phyloP scores from a whole-genome alignment of 345 rosid genomes.

The Eucalyptus globulus region DNA sequence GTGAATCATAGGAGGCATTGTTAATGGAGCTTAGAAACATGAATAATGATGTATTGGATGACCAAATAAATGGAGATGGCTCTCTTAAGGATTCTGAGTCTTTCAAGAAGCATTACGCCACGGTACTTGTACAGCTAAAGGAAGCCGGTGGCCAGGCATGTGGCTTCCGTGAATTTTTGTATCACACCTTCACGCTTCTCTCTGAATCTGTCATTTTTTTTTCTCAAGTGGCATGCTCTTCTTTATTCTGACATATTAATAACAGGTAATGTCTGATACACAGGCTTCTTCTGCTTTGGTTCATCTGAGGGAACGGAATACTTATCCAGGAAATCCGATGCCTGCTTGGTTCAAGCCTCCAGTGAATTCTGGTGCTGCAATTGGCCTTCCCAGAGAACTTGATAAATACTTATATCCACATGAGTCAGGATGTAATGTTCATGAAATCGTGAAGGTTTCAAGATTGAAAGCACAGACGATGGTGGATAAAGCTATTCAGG shows the following conservation, averaged over 20 bases:
- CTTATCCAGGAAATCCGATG: slow-evolving; percentile 9
- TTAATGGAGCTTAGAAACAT: slow-evolving; percentile 26
- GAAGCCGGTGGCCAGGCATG: slow-evolving; percentile 49
- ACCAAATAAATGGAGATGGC: slow-evolving; percentile 14
- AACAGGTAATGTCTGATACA: background rate
- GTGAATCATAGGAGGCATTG: slow-evolving; percentile 15
- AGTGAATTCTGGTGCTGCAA: slow-evolving; percentile 5
- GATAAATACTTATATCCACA: slow-evolving; percentile 18
- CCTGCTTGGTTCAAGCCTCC: slow-evolving; percentile 31
- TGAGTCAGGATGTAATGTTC: slow-evolving; percentile 56
- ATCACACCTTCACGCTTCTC: background rate
- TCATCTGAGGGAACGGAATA: slow-evolving; percentile 19
- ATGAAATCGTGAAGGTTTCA: slow-evolving; percentile 61
- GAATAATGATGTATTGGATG: slow-evolving; percentile 19
- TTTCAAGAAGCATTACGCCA: slow-evolving; percentile 32
- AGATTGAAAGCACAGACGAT: slow-evolving; percentile 57
- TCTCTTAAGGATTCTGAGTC: slow-evolving; percentile 27
- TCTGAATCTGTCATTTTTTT: background rate
- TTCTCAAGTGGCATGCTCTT: background rate
- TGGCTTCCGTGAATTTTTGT: slow-evolving; percentile 23
- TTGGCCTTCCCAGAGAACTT: slow-evolving; percentile 9
- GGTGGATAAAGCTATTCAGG: slow-evolving; percentile 93
- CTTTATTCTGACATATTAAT: background rate
- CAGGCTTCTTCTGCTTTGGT: slow-evolving; percentile 50
- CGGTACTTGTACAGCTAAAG: slow-evolving; percentile 33